Evolutionary conservation across 768 basidiomycete species (phyloP).

Genomic region (Boletus rufocinnamomeus): DNA sequence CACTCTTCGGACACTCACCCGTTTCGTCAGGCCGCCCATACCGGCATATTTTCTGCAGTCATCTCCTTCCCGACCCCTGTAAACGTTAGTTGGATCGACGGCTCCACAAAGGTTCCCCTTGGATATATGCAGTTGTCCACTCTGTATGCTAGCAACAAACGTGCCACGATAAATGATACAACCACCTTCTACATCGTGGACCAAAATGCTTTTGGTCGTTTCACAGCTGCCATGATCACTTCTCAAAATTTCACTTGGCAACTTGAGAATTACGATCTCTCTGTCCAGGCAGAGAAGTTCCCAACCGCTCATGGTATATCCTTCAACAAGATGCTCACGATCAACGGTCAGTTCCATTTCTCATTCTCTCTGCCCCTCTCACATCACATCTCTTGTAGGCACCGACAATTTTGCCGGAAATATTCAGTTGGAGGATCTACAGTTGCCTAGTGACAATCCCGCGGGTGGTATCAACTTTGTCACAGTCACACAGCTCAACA

Average conservation of each 20-base stretch:
- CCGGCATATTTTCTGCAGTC: constrained; percentile 62
- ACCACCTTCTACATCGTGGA: constrained; percentile 59
- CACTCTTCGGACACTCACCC: not conserved
- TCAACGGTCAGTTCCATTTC: constrained; percentile 47
- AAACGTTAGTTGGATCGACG: constrained; percentile 58
- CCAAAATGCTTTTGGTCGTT: constrained; percentile 58
- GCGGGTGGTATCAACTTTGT: constrained; percentile 67
- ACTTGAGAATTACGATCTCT: constrained; percentile 54
- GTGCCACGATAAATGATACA: constrained; percentile 62
- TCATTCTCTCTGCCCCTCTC: not conserved
- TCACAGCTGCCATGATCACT: constrained; percentile 65
- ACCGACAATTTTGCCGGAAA: constrained; percentile 62
- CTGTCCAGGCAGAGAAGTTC: constrained; percentile 67
- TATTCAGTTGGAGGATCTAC: constrained; percentile 57
- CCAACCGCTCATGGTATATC: constrained; percentile 64
- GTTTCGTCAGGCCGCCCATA: constrained; percentile 55
- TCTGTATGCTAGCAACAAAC: constrained; percentile 53
- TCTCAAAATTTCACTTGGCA: constrained; percentile 69
- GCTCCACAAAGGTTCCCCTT: constrained; percentile 48
- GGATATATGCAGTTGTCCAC: constrained; percentile 53
- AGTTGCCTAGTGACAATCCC: constrained; percentile 66
- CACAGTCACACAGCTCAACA: constrained; percentile 55
- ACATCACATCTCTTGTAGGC: constrained; percentile 37
- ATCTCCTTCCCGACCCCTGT: constrained; percentile 62
- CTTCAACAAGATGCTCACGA: constrained; percentile 59